A percentile compares a stretch with the other conserved stretches of the same genome.
phyloP scores from a whole-genome alignment of 169 alveolate species.

The Plasmodium relictum region DNA sequence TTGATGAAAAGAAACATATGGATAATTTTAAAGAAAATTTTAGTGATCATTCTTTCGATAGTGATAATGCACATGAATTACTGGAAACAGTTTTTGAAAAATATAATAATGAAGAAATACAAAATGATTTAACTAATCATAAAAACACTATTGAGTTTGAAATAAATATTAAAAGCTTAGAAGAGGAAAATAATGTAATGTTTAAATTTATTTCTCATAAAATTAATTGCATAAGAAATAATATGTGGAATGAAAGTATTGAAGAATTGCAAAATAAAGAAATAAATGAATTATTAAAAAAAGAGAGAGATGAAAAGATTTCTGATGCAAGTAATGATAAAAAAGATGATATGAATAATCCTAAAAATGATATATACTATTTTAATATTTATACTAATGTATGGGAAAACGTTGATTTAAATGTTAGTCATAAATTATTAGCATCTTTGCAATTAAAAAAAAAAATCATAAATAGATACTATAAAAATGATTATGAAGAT shows the following conservation, averaged over 20 bases:
- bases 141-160: constrained; percentile 29
- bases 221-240: constrained; percentile 48
- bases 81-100: constrained; percentile 14
- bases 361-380: constrained; percentile 41
- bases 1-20: constrained; percentile 11
- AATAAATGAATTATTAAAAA: constrained; percentile 20
- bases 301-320: background rate
- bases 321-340: constrained; percentile 9
- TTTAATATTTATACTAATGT: constrained; percentile 44
- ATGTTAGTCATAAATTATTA: constrained; percentile 58
- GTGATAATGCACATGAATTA: constrained; percentile 35
- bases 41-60: constrained; percentile 49
- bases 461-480: constrained; percentile 40
- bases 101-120: background rate
- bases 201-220: constrained; percentile 47
- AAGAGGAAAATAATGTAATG: constrained; percentile 15
- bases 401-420: constrained; percentile 49
- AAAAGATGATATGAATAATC: constrained; percentile 12
- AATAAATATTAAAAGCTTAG: background rate
- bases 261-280: constrained; percentile 46
- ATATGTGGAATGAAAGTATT: constrained; percentile 44
- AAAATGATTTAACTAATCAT: background rate
- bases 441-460: constrained; percentile 25
- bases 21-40: constrained; percentile 12
- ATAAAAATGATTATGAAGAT: constrained; percentile 37